Conservation (phyloP, 352 stramenopile species). For the Aphanomyces invadans region DNA sequence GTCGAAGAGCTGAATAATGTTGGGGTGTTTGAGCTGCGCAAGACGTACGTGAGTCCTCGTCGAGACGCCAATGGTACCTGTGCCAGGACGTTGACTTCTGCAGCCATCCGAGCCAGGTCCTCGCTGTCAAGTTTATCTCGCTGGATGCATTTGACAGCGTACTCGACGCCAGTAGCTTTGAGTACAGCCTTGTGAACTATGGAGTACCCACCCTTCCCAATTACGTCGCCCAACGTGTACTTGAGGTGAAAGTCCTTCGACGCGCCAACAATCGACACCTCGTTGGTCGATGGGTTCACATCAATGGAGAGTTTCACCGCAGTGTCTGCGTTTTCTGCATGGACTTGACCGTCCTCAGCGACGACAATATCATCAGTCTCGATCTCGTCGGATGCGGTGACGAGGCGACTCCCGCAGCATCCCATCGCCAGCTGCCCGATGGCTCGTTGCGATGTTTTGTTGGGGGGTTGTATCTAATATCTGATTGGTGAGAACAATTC, state of each 20-base stretch:
- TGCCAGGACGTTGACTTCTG: constrained; percentile 75
- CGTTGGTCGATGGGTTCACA: constrained; percentile 7
- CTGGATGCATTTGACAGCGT: constrained; percentile 88
- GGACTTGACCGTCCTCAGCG: not conserved
- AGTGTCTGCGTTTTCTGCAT: not conserved
- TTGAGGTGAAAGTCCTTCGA: constrained; percentile 5
- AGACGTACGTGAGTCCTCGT: not conserved
- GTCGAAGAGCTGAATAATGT: constrained; percentile 87
- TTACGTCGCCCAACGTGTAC: constrained; percentile 70
- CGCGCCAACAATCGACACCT: not conserved
- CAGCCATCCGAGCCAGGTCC: constrained; percentile 74
- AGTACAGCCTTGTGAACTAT: constrained; percentile 78
- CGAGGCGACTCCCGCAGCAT: constrained; percentile 9
- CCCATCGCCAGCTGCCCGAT: not conserved
- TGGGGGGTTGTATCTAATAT: not conserved
- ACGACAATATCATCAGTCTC: too few species aligned
- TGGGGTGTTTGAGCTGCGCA: constrained; percentile 67
- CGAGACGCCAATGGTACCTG: constrained; percentile 23
- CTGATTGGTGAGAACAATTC: not conserved
- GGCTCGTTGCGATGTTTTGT: not conserved
- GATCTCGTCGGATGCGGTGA: not conserved
- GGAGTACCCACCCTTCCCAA: constrained; percentile 86
- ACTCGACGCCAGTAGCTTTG: constrained; percentile 70
- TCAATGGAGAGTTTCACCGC: constrained; percentile 4
- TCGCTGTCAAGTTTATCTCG: constrained; percentile 59